These are phyloP conservation scores for Mycena amicta DNA, from an alignment of 768 basidiomycete genomes.

Conservation along the genomic window DNA sequence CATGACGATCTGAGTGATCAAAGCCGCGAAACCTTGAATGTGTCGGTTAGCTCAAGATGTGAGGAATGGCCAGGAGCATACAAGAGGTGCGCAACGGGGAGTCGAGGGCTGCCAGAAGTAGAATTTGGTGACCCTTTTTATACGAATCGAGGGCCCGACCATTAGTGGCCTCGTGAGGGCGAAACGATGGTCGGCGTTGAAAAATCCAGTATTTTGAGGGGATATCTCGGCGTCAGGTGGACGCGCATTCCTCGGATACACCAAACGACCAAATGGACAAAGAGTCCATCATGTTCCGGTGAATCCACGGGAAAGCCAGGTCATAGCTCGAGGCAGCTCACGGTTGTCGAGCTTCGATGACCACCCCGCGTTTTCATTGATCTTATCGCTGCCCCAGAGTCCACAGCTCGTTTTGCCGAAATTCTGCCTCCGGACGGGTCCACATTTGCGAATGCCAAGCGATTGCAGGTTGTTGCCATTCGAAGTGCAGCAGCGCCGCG, in stretches of 20 bases:
- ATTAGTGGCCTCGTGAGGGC: not conserved
- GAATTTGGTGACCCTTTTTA: not conserved
- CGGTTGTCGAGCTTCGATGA: no score
- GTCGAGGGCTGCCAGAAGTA: not conserved
- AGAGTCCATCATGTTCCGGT: no score
- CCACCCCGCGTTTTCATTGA: no score
- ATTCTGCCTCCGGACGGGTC: not conserved
- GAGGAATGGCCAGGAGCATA: not conserved
- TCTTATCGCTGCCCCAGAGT: no score
- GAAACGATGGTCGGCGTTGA: not conserved
- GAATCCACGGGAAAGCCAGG: not conserved
- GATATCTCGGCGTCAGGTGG: not conserved
- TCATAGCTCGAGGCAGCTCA: no score
- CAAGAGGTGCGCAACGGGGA: not conserved
- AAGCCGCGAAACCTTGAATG: no score
- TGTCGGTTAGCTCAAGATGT: not conserved
- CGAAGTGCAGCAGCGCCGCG: no score
- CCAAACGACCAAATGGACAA: no score
- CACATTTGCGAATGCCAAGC: no score
- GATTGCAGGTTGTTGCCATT: no score
- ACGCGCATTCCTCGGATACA: not conserved
- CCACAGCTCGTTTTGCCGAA: not conserved
- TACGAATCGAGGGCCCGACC: not conserved
- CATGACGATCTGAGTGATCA: not conserved
- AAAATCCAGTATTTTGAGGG: not conserved